These are phyloP conservation scores for Penicillium egyptiacum DNA, from an alignment of 495 filamentous ascomycete genomes.

Conservation along the genomic window DNA sequence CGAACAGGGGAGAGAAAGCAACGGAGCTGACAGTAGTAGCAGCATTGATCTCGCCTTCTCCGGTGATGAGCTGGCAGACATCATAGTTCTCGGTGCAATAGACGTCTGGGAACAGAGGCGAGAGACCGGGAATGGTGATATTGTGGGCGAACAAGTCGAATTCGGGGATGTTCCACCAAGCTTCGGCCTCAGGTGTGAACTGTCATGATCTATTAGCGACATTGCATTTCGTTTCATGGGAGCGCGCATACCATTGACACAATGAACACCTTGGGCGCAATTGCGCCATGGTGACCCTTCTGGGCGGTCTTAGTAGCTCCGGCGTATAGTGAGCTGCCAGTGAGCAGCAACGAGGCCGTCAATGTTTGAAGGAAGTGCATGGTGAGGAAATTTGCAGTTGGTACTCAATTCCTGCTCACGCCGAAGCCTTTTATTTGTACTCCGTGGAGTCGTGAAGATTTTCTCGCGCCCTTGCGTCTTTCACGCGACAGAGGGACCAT, in stretches of 20 bases:
- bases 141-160: conserved; percentile 63
- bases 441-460: neutral
- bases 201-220: conserved; percentile 19
- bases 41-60: conserved; percentile 71
- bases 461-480: neutral
- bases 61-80: conserved; percentile 62
- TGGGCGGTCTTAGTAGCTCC: conserved; percentile 13
- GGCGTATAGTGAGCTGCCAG: conserved; percentile 13
- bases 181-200: conserved; percentile 67
- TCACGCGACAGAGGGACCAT: neutral
- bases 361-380: conserved; percentile 18
- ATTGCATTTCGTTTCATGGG: neutral
- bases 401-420: neutral
- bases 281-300: conserved; percentile 22
- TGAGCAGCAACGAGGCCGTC: conserved; percentile 21
- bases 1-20: conserved; percentile 59
- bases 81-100: conserved; percentile 59
- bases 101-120: conserved; percentile 61
- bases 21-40: conserved; percentile 61
- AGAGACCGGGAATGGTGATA: conserved; percentile 65
- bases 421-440: neutral
- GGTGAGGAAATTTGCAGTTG: neutral
- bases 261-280: conserved; percentile 67
- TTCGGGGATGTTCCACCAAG: conserved; percentile 63
- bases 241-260: conserved; percentile 61